Conservation (phyloP, 164 flowering plant species). For the Echeveria elegans region DNA sequence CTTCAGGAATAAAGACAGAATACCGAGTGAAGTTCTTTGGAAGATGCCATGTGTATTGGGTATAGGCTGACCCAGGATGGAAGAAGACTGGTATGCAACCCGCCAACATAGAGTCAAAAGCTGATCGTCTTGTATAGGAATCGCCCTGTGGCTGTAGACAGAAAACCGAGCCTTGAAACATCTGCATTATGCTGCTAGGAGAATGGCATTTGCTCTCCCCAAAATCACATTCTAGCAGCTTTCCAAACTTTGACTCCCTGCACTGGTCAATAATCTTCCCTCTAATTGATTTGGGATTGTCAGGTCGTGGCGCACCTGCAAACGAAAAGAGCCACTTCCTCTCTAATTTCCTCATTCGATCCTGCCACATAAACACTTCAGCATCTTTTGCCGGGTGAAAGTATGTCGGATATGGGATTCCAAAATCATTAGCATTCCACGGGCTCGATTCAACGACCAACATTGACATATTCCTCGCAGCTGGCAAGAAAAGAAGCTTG, state of each 20-base stretch:
- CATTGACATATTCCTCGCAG: slow-evolving; percentile 89
- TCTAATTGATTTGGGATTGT: slow-evolving; percentile 64
- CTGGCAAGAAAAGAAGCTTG: slow-evolving; percentile 78
- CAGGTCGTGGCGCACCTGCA: slow-evolving; percentile 98
- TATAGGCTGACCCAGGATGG: slow-evolving; percentile 89
- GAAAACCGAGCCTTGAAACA: slow-evolving; percentile 85
- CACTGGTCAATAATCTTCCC: slow-evolving; percentile 81
- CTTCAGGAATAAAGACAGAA: slow-evolving; percentile 88
- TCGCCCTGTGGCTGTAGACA: slow-evolving; percentile 95
- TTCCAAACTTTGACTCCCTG: slow-evolving; percentile 44
- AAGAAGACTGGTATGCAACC: slow-evolving; percentile 97
- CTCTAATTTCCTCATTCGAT: slow-evolving; percentile 67
- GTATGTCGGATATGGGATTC: slow-evolving; percentile 89
- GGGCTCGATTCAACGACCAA: slow-evolving; percentile 91
- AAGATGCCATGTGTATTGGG: slow-evolving; percentile 93
- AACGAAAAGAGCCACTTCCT: slow-evolving; percentile 78
- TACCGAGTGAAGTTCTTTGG: slow-evolving; percentile 65
- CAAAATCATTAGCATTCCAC: slow-evolving; percentile 89
- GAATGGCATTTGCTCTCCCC: slow-evolving; percentile 91
- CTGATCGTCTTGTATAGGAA: slow-evolving; percentile 80
- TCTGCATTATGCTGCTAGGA: slow-evolving; percentile 81
- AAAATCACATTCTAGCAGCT: slow-evolving; percentile 74
- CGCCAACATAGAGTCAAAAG: slow-evolving; percentile 85
- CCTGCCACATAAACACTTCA: slow-evolving; percentile 80
- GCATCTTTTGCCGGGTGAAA: slow-evolving; percentile 85